Conservation (phyloP, 805 yeast species). For the Saccharomyces kudriavzevii region DNA sequence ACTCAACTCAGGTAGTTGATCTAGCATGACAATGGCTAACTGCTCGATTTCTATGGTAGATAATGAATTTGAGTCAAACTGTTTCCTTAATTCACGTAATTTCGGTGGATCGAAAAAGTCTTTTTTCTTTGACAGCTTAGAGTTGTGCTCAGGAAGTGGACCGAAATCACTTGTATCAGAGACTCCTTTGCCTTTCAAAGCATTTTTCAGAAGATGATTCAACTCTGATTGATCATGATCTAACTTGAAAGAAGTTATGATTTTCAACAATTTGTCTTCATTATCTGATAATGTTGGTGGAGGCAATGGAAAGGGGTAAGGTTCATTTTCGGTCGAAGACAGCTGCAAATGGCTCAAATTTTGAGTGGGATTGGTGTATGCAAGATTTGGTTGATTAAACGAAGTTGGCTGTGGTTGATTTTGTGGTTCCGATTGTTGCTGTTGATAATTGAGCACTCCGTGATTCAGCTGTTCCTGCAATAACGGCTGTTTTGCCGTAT, state of each 20-base stretch:
- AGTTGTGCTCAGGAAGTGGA: conserved; percentile 61
- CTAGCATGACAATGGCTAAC: conserved; percentile 72
- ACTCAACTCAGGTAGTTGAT: conserved; percentile 82
- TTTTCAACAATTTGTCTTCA: conserved; percentile 10
- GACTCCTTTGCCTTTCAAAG: conserved; percentile 39
- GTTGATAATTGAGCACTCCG: conserved; percentile 28
- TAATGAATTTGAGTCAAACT: conserved; percentile 47
- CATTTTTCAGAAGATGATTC: conserved; percentile 37
- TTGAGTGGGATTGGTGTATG: conserved; percentile 8
- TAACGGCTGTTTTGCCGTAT: conserved; percentile 18
- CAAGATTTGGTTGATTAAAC: conserved; percentile 10
- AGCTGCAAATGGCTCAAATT: not conserved
- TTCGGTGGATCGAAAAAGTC: conserved; percentile 69
- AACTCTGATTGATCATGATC: conserved; percentile 26
- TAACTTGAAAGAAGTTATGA: conserved; percentile 19
- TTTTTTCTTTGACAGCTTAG: conserved; percentile 41
- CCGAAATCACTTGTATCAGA: conserved; percentile 48
- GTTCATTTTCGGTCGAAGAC: conserved; percentile 25
- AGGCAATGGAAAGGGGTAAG: conserved; percentile 30
- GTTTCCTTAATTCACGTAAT: conserved; percentile 76
- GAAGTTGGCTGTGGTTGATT: conserved; percentile 1
- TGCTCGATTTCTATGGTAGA: conserved; percentile 66
- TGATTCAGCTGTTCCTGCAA: conserved; percentile 28
- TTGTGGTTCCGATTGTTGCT: conserved; percentile 15
- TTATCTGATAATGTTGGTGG: conserved; percentile 23